Base-by-base conservation (phyloP, 495 filamentous ascomycete genomes). In the Aspergillus bertholletiae region DNA sequence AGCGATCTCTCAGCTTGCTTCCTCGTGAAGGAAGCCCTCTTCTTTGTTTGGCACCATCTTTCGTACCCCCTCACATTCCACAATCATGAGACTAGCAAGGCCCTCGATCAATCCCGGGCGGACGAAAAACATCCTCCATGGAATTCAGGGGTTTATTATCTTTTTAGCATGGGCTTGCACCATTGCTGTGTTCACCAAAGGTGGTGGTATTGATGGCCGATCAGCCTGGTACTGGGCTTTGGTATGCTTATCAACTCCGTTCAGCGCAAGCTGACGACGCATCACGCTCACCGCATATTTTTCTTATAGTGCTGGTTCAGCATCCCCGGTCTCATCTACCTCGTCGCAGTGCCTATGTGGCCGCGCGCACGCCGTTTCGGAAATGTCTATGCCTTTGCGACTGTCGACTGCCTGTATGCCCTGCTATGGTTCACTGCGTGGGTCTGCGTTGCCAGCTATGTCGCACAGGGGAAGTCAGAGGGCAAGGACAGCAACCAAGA, bases 351-450 rank as follows among this genome's bases (percentile, higher is more conserved):
- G 5, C 92, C 90, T 22, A 85, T 89, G 63, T 96, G 89, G 77
- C 79, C 84, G n/a, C 85, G 91, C 54, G 88, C 91, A 26, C 80
- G 82, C 26, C 85, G 84, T 61, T 83, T 92, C 57, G 88, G 88
- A 43, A 85, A 96, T 59, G 86, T 89, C 9, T 92, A 94, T 66
- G 90, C 82, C 49, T 89, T 96, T 70, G 81, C 87, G 18, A 78
- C 77, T 5, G 72, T 95, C 43, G 93, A 97, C 65, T 71, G 76
- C 3, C 47, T 93, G 26, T 93, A 87, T 66, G 71, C 82, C 53
- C 65, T 96, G 40, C 73, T 96, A 60, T 97, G 92, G 92, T 84
- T 96, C 54, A 83, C 85, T 7, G 92, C 86, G 0, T 94, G 92
- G 72, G 80, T 90, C 5, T 80, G 85, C 39, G 80, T 96, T 39